A percentile compares a stretch with the other conserved stretches of the same genome.
Conservation (phyloP, 2,329 filamentous ascomycete genomes). For the Leptographium lundbergii region DNA sequence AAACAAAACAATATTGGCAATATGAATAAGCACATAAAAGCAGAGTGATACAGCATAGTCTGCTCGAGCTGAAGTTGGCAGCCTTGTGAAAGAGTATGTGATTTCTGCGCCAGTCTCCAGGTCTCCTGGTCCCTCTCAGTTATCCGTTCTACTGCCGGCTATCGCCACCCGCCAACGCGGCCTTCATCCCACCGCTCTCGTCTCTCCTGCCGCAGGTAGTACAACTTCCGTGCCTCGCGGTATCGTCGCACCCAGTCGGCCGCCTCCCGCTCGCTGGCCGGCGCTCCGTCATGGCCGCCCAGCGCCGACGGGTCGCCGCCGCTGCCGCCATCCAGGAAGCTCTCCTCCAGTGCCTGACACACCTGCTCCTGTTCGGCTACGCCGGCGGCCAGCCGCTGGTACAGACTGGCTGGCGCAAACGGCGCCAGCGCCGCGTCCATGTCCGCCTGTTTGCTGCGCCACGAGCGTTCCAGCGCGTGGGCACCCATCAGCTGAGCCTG, state of each 20-base stretch:
- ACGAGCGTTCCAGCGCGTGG: constrained; percentile 82
- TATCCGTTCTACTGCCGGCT: neutral
- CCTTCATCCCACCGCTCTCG: constrained; percentile 95
- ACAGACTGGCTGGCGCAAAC: constrained; percentile 77
- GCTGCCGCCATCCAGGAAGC: constrained; percentile 50
- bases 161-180: constrained; percentile 87
- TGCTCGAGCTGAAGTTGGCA: no score
- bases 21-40: no score
- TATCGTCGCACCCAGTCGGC: constrained; percentile 75
- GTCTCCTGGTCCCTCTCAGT: neutral
- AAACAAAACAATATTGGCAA: no score
- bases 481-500: constrained; percentile 74
- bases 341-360: constrained; percentile 78
- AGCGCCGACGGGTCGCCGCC: no score
- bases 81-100: neutral
- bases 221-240: constrained; percentile 64
- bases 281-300: constrained; percentile 34
- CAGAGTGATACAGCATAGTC: neutral
- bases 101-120: neutral
- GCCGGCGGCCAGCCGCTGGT: constrained; percentile 64
- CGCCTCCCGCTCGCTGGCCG: constrained; percentile 68
- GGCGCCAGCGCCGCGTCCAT: constrained; percentile 76
- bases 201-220: constrained; percentile 71
- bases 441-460: constrained; percentile 76
- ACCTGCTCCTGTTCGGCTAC: constrained; percentile 74